A percentile compares a stretch with the other conserved stretches of the same genome.
Evolutionary conservation across 169 alveolate species (phyloP).

Genomic region (Cyclospora cayetanensis): DNA sequence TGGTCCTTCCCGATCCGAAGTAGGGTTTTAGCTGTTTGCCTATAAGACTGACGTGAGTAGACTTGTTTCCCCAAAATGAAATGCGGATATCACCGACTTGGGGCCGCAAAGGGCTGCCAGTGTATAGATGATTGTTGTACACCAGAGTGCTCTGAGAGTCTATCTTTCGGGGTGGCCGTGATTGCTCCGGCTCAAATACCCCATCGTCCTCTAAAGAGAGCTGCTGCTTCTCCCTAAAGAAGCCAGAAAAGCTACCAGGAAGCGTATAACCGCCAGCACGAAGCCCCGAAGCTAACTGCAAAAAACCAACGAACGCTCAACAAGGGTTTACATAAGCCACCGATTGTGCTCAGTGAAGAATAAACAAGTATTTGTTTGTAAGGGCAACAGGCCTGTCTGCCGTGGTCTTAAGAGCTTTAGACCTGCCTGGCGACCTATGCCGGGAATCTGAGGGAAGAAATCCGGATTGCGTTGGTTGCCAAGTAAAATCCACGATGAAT

Average conservation of each 20-base stretch:
- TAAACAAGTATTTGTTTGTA: neutral
- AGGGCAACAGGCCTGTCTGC: neutral
- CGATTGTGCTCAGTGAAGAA: no score
- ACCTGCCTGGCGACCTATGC: slow-evolving; percentile 72
- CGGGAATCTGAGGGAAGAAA: slow-evolving; percentile 70
- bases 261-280: slow-evolving; percentile 62
- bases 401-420: neutral
- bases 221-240: slow-evolving; percentile 51
- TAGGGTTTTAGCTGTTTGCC: slow-evolving; percentile 43
- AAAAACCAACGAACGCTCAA: no score
- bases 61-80: slow-evolving; percentile 70
- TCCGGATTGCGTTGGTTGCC: slow-evolving; percentile 40
- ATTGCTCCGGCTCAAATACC: slow-evolving; percentile 16
- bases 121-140: slow-evolving; percentile 51
- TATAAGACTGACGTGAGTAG: slow-evolving; percentile 66
- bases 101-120: slow-evolving; percentile 64
- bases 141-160: slow-evolving; percentile 67
- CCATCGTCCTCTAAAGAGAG: slow-evolving; percentile 69
- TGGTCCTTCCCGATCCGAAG: slow-evolving; percentile 2
- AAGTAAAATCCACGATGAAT: neutral
- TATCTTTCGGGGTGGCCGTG: slow-evolving; percentile 58
- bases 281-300: slow-evolving; percentile 9
- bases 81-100: slow-evolving; percentile 68
- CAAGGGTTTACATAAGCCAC: no score
- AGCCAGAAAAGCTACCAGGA: slow-evolving; percentile 2